Percentiles rank a stretch among this genome's conserved stretches.
phyloP scores from a whole-genome alignment of 2,329 filamentous ascomycete genomes.

The Exophiala calicioides region DNA sequence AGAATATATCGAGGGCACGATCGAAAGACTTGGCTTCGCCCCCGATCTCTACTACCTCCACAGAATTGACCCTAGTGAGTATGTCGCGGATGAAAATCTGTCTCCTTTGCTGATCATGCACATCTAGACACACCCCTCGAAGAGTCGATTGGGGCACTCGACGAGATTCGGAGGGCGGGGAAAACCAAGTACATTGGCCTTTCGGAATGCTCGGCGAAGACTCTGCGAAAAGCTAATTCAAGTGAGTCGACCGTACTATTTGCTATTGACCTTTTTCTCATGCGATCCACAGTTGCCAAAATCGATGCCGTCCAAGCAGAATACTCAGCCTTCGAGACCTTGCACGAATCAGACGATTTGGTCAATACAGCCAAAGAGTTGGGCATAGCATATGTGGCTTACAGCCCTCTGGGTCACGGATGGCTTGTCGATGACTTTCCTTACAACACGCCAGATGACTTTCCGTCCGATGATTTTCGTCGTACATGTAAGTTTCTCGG shows the following conservation, averaged over 20 bases:
- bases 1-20: conserved; percentile 52
- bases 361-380: conserved; percentile 47
- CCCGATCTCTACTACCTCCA: conserved; percentile 51
- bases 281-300: conserved; percentile 42
- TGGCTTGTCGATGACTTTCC: conserved; percentile 50
- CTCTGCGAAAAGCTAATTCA: conserved; percentile 48
- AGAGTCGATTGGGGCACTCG: conserved; percentile 50
- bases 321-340: conserved; percentile 47
- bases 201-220: conserved; percentile 50
- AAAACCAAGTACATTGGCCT: conserved; percentile 54
- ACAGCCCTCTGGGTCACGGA: conserved; percentile 50
- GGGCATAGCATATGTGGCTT: conserved; percentile 48
- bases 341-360: conserved; percentile 43
- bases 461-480: conserved; percentile 46
- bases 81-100: neutral
- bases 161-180: conserved; percentile 48
- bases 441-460: conserved; percentile 50
- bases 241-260: conserved; percentile 35
- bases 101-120: neutral
- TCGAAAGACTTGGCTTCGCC: conserved; percentile 50
- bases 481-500: conserved; percentile 29
- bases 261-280: conserved; percentile 17
- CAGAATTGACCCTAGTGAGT: conserved; percentile 48
- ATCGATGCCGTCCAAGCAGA: conserved; percentile 52
- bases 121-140: conserved; percentile 46